These are phyloP conservation scores for Jaapia argillacea DNA, from an alignment of 768 basidiomycete genomes.

Conservation along the genomic window DNA sequence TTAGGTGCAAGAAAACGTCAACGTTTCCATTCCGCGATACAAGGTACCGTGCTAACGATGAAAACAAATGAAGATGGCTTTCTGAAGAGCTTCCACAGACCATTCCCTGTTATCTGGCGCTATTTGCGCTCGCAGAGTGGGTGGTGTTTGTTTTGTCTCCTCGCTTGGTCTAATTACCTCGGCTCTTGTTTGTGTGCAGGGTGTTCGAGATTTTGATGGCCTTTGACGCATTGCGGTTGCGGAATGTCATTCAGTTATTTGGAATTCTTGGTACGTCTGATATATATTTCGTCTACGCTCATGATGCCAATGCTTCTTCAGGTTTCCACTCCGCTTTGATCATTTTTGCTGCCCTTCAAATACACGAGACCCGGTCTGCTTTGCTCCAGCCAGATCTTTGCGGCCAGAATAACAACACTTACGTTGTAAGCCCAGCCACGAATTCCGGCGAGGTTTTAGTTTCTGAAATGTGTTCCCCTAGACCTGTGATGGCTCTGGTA, in stretches of 20 bases:
- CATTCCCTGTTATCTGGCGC: conserved; percentile 73
- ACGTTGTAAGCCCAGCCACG: too few species aligned
- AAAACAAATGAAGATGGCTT: too few species aligned
- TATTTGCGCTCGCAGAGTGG: conserved; percentile 78
- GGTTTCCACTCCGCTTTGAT: conserved; percentile 72
- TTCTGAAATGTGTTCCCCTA: too few species aligned
- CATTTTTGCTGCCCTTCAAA: conserved; percentile 65
- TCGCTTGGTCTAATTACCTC: neutral
- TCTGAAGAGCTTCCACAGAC: too few species aligned
- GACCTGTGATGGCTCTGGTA: too few species aligned
- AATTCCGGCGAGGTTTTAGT: too few species aligned
- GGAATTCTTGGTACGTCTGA: conserved; percentile 52
- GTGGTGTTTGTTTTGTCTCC: too few species aligned
- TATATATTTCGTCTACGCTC: neutral
- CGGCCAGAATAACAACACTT: too few species aligned
- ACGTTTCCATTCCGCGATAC: conserved; percentile 32
- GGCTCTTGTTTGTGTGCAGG: conserved; percentile 26
- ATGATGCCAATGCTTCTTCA: conserved; percentile 14
- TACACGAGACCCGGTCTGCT: conserved; percentile 63
- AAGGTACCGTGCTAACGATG: too few species aligned
- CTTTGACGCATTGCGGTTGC: conserved; percentile 68
- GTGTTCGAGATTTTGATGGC: conserved; percentile 75
- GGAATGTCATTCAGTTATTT: conserved; percentile 71
- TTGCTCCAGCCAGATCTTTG: too few species aligned
- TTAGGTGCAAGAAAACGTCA: conserved; percentile 44